Evolutionary conservation across 768 basidiomycete genomes (phyloP).

Genomic region (Brasilioporus rufonigricans): DNA sequence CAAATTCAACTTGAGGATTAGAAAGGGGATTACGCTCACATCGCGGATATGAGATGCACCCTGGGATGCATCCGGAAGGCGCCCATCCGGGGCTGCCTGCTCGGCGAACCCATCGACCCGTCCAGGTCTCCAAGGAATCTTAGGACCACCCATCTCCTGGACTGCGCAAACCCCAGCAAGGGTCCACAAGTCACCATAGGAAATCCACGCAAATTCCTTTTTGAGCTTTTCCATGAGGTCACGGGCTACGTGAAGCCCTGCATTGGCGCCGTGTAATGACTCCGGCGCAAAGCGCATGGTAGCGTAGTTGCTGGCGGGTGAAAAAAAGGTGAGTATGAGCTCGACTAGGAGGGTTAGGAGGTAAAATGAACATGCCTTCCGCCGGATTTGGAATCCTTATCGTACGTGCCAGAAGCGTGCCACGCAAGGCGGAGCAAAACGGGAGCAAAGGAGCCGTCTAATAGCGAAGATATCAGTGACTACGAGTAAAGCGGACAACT

Average conservation of each 20-base stretch:
- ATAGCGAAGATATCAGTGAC: constrained; percentile 3
- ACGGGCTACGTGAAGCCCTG: constrained; percentile 79
- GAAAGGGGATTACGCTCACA: constrained; percentile 37
- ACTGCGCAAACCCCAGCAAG: constrained; percentile 90
- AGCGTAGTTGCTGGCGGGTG: constrained; percentile 80
- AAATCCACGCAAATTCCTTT: constrained; percentile 88
- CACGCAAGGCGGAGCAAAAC: constrained; percentile 88
- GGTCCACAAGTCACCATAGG: constrained; percentile 96
- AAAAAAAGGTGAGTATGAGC: constrained; percentile 3
- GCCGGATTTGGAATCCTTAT: constrained; percentile 72
- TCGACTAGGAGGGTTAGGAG: not conserved
- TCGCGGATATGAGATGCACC: constrained; percentile 83
- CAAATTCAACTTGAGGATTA: not conserved
- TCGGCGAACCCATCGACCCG: constrained; percentile 81
- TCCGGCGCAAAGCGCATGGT: constrained; percentile 98
- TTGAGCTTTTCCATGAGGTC: constrained; percentile 84
- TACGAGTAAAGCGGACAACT: not conserved
- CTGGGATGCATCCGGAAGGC: constrained; percentile 84
- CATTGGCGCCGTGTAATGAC: constrained; percentile 78
- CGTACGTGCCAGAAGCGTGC: constrained; percentile 93
- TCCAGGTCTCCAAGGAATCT: constrained; percentile 91
- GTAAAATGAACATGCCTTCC: constrained; percentile 56
- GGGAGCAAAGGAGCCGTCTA: constrained; percentile 90
- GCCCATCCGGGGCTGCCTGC: constrained; percentile 81
- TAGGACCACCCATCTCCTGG: constrained; percentile 92